Percentiles rank a stretch among this genome's conserved stretches.
phyloP scores from a whole-genome alignment of 495 filamentous ascomycete species.

The Podospora comata region DNA sequence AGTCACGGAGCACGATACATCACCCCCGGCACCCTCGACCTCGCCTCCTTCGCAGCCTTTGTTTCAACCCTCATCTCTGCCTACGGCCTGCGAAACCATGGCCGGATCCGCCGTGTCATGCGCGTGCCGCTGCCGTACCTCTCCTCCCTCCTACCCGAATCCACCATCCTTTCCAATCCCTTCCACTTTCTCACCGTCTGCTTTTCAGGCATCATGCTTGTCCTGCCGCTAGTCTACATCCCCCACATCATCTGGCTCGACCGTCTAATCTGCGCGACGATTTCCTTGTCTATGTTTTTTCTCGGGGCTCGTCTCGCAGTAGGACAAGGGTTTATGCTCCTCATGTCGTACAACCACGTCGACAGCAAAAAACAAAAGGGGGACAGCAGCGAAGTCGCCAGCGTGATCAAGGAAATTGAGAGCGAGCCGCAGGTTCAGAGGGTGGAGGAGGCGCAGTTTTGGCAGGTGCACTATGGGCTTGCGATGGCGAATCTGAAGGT shows the following conservation, averaged over 20 bases:
- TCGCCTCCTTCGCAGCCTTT: constrained; percentile 84
- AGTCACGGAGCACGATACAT: constrained; percentile 39
- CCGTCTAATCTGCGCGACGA: constrained; percentile 70
- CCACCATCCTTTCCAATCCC: constrained; percentile 75
- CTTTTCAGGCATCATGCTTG: constrained; percentile 73
- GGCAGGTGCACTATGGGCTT: constrained; percentile 97
- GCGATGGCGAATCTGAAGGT: constrained; percentile 94
- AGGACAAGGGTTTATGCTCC: constrained; percentile 83
- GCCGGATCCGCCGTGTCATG: constrained; percentile 79
- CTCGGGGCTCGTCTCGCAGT: constrained; percentile 79
- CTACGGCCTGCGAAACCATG: constrained; percentile 84
- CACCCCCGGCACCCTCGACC: constrained; percentile 69
- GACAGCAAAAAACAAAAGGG: background rate
- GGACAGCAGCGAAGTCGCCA: constrained; percentile 47
- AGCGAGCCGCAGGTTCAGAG: constrained; percentile 68
- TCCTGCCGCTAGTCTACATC: constrained; percentile 78
- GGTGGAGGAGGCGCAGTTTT: constrained; percentile 89
- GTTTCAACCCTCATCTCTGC: constrained; percentile 82
- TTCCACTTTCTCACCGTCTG: constrained; percentile 90
- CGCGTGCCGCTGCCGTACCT: constrained; percentile 79
- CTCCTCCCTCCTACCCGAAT: constrained; percentile 48
- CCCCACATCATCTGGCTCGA: constrained; percentile 76
- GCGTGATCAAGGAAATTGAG: constrained; percentile 80
- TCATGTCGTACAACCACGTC: constrained; percentile 70
- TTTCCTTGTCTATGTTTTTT: constrained; percentile 80